Base-by-base conservation (phyloP, 129 eudicot genomes). In the Pseudognaphalium luteoalbum region DNA sequence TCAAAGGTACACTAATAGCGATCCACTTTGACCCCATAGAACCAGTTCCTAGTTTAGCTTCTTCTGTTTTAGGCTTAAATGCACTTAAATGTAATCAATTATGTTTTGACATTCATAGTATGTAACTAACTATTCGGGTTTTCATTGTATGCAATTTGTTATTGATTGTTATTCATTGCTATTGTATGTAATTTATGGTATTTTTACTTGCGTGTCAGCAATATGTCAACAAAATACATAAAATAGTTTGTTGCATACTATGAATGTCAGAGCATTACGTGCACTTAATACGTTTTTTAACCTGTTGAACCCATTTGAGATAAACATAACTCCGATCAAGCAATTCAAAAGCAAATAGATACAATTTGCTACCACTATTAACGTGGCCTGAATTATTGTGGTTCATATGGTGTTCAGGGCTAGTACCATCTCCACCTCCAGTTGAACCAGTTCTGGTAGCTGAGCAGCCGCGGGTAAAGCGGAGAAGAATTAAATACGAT, bases 401-500 rank as follows among this genome's bases (percentile, higher is more conserved):
- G 41, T 59, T 74, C 35, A 73, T 54, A 62, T 76, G 73, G 66
- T 51, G n/a, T 76, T 41, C 79, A 89, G 90, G 50, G 72, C 71
- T 76, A 54, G 80, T 35, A 44, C 71, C 92, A 29, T 64, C 69
- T 64, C 69, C 69, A 22, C 81, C 85, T 25, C 83, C 68, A 57
- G 76, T 69, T 73, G 70, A 86, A 80, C 90, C 80, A 28, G 78
- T 76, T 52, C 47, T 33, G 9, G 62, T 7, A 32, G 64, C 75
- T 6, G 74, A 66, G 19, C 81, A 76, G 66, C 81, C 72, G 58
- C 81, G 85, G 76, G 86, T 19, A 66, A 91, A 86, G 71, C 89
- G 83, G 67, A 82, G 83, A 81, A 91, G 79, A 82, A 84, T 68
- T 61, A 79, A 14, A 54, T 94, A 60, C 17, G 99, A 94, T 80